Evolutionary conservation across 2,329 filamentous ascomycete species (phyloP).

Genomic region (Salinomyces thailandicus): DNA sequence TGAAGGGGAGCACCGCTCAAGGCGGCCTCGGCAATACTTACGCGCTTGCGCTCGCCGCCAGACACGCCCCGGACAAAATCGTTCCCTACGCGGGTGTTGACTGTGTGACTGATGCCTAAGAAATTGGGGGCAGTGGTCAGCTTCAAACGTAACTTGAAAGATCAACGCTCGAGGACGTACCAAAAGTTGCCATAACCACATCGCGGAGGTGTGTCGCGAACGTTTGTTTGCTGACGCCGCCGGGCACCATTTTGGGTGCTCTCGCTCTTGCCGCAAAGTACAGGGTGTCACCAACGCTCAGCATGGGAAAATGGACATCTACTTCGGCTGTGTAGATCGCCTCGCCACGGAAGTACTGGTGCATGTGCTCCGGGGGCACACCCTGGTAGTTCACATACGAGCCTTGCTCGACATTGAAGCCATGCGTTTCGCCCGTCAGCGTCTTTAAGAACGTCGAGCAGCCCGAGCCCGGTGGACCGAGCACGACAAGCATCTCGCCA

Average conservation of each 20-base stretch:
- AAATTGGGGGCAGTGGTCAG: too few relatives aligned
- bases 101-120: conserved; percentile 61
- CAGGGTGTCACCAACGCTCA: conserved; percentile 69
- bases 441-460: conserved; percentile 82
- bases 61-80: conserved; percentile 65
- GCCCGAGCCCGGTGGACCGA: conserved; percentile 57
- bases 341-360: conserved; percentile 67
- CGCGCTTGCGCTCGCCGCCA: conserved; percentile 67
- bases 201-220: conserved; percentile 57
- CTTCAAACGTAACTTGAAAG: too few relatives aligned
- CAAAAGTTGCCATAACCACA: conserved; percentile 65
- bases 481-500: conserved; percentile 66
- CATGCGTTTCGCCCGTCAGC: conserved; percentile 71
- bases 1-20: conserved; percentile 50
- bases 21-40: conserved; percentile 70
- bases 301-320: conserved; percentile 68
- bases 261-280: conserved; percentile 65
- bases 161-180: too few relatives aligned
- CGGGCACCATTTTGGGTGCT: conserved; percentile 51
- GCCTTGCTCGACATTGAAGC: conserved; percentile 58
- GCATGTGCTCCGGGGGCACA: conserved; percentile 63
- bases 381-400: conserved; percentile 78
- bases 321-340: conserved; percentile 80
- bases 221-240: conserved; percentile 43
- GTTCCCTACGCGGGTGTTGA: conserved; percentile 64